A percentile compares a stretch with the other conserved stretches of the same genome.
Evolutionary conservation across 2,329 filamentous ascomycete species (phyloP).

Genomic region (Juglanconis juglandina): DNA sequence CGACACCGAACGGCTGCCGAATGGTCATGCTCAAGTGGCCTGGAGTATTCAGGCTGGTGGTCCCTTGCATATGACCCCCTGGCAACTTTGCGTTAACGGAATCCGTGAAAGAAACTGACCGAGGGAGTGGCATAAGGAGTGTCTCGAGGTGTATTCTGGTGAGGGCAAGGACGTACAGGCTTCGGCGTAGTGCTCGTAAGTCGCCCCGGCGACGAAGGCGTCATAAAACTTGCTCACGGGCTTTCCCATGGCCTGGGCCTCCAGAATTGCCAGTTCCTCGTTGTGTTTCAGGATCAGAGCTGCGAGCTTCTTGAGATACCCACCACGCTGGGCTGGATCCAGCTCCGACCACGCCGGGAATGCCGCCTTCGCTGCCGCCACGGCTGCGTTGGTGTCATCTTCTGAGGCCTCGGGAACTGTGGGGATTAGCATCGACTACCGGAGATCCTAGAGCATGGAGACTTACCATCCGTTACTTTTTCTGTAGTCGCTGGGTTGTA

Average conservation of each 20-base stretch:
- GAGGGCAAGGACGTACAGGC: conserved; percentile 25
- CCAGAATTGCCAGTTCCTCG: conserved; percentile 42
- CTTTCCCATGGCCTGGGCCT: conserved; percentile 44
- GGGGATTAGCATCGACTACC: too few species aligned
- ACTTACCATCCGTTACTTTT: too few species aligned
- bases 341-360: conserved; percentile 43
- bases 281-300: conserved; percentile 37
- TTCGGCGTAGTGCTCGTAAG: conserved; percentile 41
- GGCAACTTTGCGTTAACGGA: too few species aligned
- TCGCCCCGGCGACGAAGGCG: conserved; percentile 29
- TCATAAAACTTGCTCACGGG: conserved; percentile 39
- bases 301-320: conserved; percentile 43
- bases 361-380: conserved; percentile 40
- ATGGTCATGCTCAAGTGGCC: conserved; percentile 43
- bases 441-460: too few species aligned
- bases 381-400: conserved; percentile 40
- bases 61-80: conserved; percentile 37
- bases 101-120: too few species aligned
- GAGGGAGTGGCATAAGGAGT: too few species aligned
- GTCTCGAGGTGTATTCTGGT: too few species aligned
- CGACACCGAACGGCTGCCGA: conserved; percentile 50
- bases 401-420: conserved; percentile 42
- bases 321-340: conserved; percentile 35
- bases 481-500: too few species aligned
- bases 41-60: conserved; percentile 45